These are phyloP conservation scores for Mortierella alpina DNA, from an alignment of 192 early-diverging fungal species.

Conservation along the genomic window DNA sequence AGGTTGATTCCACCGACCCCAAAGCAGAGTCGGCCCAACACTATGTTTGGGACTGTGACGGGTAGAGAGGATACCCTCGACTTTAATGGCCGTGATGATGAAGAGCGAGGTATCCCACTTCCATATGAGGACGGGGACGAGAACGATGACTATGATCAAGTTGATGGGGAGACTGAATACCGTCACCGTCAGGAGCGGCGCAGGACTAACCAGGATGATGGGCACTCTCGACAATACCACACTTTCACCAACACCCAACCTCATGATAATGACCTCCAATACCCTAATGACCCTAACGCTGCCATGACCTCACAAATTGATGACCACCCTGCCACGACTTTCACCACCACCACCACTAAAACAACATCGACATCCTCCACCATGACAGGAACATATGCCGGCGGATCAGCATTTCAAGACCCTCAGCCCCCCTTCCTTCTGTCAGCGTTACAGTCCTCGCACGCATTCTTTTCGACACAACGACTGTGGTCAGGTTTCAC, in stretches of 20 bases:
- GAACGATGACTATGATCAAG: background rate
- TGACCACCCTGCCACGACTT: conserved; percentile 2
- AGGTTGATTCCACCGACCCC: conserved; percentile 50
- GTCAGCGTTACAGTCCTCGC: conserved; percentile 1
- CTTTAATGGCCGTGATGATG: background rate
- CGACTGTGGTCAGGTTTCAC: conserved; percentile 59
- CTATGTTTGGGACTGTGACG: background rate
- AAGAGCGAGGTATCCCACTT: conserved; percentile 23
- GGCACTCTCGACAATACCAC: background rate
- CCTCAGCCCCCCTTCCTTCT: conserved; percentile 47
- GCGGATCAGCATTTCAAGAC: conserved; percentile 15
- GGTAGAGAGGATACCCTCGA: background rate
- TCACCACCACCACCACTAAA: conserved; percentile 26
- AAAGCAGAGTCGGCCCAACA: conserved; percentile 1
- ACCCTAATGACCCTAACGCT: conserved; percentile 23
- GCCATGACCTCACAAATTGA: background rate
- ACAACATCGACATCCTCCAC: conserved; percentile 2
- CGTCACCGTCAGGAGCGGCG: too few relatives aligned
- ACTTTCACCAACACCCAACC: background rate
- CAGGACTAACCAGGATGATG: conserved; percentile 8
- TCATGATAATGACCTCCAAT: conserved; percentile 14
- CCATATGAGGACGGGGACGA: conserved; percentile 17
- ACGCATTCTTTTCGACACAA: conserved; percentile 21
- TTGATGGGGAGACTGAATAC: background rate
- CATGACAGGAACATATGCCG: background rate